Base-by-base conservation (phyloP, 2,329 filamentous ascomycete genomes). In the Corynespora cassiicola region DNA sequence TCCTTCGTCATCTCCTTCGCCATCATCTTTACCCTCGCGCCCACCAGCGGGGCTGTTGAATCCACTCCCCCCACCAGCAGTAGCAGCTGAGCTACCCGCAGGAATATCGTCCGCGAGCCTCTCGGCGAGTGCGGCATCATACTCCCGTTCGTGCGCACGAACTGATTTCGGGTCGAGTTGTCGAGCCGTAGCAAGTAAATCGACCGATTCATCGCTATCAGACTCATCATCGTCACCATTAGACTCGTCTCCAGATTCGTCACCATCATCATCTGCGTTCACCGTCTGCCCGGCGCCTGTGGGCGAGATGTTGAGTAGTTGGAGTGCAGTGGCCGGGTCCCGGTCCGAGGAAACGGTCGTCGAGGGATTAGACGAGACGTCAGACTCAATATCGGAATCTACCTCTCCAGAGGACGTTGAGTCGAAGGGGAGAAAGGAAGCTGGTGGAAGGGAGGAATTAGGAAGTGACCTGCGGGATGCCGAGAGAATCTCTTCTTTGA, bases 401-500 rank as follows among this genome's bases (percentile, higher is more conserved):
- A 58, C 45, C 8, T 67, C 63, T 10, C 56, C 58, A 1, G 61
- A 67, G 6, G 59, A 68, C 3, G 50, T 54, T 2, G 64, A 67
- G 26, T 69, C 65, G 30, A 69, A 62, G 1, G 68, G 64, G 18
- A 73, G 64, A 42, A 70, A 74, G 0, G 72, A 70, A 1, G 74
- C 68, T 1, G 72, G 70, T 2, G 75, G 75, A 1, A 77, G 63
- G 6, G 51, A 38, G 0, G 74, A 75, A 9, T 64, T 71, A 0
- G 70, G 69, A 6, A 76, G 31, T 76, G 92, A 33, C 72, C 92
- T 32, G 75, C 86, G 40, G 79, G 92, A 46, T 71, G 87, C 40
- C 75, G 89, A 50, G 71, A 86, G 26, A 75, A 85, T 58, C 75
- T 91, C 15, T 71, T 95, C 15, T 66, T 79, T 39, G 84, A 96